Base-by-base conservation (phyloP, 1,284 basidiomycete genomes). In the Chondrostereum purpureum region DNA sequence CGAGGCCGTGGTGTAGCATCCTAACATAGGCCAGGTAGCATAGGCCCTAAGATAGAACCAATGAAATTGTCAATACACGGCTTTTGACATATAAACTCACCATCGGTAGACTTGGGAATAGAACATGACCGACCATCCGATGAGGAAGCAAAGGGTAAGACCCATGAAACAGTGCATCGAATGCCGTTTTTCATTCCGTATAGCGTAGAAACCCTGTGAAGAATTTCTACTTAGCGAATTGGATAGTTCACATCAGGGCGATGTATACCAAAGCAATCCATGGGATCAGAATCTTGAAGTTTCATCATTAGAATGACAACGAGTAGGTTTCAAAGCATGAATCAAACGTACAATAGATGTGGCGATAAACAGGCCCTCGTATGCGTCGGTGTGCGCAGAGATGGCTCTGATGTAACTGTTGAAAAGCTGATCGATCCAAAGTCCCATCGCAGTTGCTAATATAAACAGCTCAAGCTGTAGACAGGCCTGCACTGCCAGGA, bases 401-500 rank as follows among this genome's bases (percentile, higher is more conserved):
- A 77, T 69, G 2, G 55, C 41, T 8, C 56, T 58, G 39, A 79
- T 70, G 8, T 67, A 61, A 12, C 72, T 70, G 43, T 70, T 68
- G 41, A 70, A 49, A 14, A 80, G 63, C 48, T 78, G 68, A 56
- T 78, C 73, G 24, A 74, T 60, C 77, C 78, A 81, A 5, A 82
- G 67, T 17, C 67, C 68, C 53, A 71, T 71, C 5, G 72, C 69
- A 1, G 72, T 64, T 3, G 75, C 55, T 11, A 79, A 63, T 36
- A 77, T 65, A 55, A 79, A 81, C 2, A 68, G 65, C 42, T 74
- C 72, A 5, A 83, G 59, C 55, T 81, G 78, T 3, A 81, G 61
- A 50, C 70, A 72, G n/a, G 76, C 77, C 35, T 73, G 66, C 3
- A 79, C 60, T 1, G 74, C 70, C 55, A 80, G 66, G 58, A 79